Evolutionary conservation across 148 eudicot species (phyloP), one percentile per base, ranked within the genome.

Genomic region (Hydrangea macrophylla): DNA sequence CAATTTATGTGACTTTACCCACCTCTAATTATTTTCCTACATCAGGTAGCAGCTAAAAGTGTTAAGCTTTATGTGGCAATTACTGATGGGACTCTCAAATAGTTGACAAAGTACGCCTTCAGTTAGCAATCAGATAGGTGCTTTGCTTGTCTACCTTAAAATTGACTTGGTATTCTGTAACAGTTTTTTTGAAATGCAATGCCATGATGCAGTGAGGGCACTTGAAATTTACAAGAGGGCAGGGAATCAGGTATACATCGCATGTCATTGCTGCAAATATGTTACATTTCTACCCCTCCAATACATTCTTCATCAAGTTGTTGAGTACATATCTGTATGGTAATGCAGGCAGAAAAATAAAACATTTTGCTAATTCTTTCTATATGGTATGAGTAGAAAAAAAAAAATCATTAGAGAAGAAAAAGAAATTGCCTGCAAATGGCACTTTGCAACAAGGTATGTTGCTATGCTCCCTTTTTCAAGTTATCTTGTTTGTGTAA

Each of bases 161-260:
- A 65, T 23, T 61, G 58, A 68, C 63, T 69, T 24, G n/a, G 25
- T 51, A 23, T 33, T 64, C 15, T 42, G 56, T 53, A 3, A 51
- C 73, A 78, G 82, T n/a, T 78, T 53, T 57, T 78, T 78, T 60
- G 72, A 73, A 72, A 78, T 78, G 82, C 75, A 55, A 26, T 78
- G 65, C 23, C 64, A 67, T 24, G 82, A 74, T 65, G 82, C 82
- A 23, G 68, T 73, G 39, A 54, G 55, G 61, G 75, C 82, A 45
- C 68, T 78, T 35, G 82, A 70, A 33, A 78, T 78, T 57, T 78
- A 78, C 45, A 53, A 61, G 60, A 78, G 58, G 61, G 63, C 78
- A 30, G 58, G 18, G 31, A 62, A 66, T 20, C 82, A 78, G 76
- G 82, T 78, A 69, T 55, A 55, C 30, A 11, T 24, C 26, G 31